Conservation (phyloP, 805 yeast species). For the Starmerella cellae region DNA sequence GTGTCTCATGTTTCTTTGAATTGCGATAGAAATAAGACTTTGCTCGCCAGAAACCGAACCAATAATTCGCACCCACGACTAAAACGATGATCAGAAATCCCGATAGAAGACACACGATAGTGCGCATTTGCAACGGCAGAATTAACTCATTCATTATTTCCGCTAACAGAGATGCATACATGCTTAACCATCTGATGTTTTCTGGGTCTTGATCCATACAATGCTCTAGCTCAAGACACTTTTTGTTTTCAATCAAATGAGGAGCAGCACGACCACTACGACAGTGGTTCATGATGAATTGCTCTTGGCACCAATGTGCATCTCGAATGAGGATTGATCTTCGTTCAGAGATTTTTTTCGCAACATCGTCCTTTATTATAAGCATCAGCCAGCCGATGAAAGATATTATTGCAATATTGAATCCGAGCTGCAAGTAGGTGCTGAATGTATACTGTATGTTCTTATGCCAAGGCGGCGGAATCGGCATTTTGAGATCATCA, state of each 20-base stretch:
- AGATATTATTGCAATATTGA: conserved; percentile 40
- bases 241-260: conserved; percentile 40
- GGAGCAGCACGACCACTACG: conserved; percentile 47
- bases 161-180: conserved; percentile 67
- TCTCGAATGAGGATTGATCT: conserved; percentile 43
- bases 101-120: conserved; percentile 1
- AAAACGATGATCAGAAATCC: not conserved
- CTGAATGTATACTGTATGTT: conserved; percentile 42
- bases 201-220: conserved; percentile 74
- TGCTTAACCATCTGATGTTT: conserved; percentile 43
- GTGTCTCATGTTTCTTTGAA: no score
- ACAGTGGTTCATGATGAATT: conserved; percentile 61
- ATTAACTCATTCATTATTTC: conserved; percentile 65
- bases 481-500: conserved; percentile 20
- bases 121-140: conserved; percentile 40
- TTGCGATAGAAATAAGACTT: not conserved
- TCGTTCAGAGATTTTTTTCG: conserved; percentile 46
- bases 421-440: conserved; percentile 49
- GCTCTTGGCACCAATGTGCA: conserved; percentile 51
- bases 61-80: conserved; percentile 7
- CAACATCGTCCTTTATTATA: conserved; percentile 53
- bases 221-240: conserved; percentile 57
- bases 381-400: conserved; percentile 37
- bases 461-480: conserved; percentile 24
- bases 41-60: conserved; percentile 18